A percentile compares a stretch with the other conserved stretches of the same genome.
phyloP scores from a whole-genome alignment of 768 basidiomycete genomes.

The Trametes villosa region DNA sequence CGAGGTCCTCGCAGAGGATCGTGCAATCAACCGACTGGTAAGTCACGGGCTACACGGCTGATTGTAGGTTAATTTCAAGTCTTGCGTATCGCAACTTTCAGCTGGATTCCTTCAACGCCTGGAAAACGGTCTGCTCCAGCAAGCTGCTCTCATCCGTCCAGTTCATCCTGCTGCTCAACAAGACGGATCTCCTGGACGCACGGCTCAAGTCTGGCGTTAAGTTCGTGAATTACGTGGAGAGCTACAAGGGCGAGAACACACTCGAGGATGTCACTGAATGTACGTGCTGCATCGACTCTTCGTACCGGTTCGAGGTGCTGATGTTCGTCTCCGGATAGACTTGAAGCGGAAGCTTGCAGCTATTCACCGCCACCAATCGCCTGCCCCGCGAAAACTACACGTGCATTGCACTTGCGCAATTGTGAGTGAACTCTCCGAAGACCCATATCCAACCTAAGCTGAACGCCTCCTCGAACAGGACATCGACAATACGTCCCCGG shows the following conservation, averaged over 20 bases:
- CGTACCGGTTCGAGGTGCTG: neutral
- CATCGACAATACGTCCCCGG: constrained; percentile 48
- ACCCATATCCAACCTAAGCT: too few species aligned
- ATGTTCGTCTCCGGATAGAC: constrained; percentile 39
- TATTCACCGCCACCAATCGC: constrained; percentile 54
- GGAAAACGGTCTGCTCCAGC: constrained; percentile 64
- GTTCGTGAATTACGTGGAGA: constrained; percentile 59
- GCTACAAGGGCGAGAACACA: constrained; percentile 58
- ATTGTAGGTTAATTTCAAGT: neutral
- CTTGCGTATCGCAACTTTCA: constrained; percentile 25
- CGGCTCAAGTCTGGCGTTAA: constrained; percentile 55
- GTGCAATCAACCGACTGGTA: constrained; percentile 62
- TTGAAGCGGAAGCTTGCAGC: constrained; percentile 53
- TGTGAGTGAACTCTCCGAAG: constrained; percentile 33
- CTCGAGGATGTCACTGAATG: constrained; percentile 56
- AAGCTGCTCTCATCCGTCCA: constrained; percentile 56
- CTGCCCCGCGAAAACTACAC: constrained; percentile 52
- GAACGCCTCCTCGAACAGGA: too few species aligned
- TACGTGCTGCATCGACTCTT: constrained; percentile 34
- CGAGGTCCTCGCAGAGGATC: constrained; percentile 63
- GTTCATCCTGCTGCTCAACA: constrained; percentile 66
- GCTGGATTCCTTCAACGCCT: constrained; percentile 61
- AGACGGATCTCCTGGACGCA: constrained; percentile 59
- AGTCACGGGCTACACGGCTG: constrained; percentile 21
- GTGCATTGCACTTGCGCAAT: constrained; percentile 62